phyloP scores from a whole-genome alignment of 371 early-diverging fungal genomes.

The Rhizopus delemar region DNA sequence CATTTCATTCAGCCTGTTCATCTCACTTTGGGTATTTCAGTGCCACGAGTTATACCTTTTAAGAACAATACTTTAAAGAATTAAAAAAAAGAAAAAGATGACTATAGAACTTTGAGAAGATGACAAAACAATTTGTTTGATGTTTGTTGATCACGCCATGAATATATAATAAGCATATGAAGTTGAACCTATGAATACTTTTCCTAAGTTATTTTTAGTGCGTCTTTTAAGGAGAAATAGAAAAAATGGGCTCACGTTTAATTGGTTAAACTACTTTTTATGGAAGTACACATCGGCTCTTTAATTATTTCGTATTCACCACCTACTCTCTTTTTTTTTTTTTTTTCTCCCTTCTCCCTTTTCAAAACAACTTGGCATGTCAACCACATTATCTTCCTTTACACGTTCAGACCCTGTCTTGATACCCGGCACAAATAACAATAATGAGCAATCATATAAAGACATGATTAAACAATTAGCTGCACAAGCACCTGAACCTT shows the following conservation, averaged over 20 bases:
- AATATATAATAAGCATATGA: too few species aligned
- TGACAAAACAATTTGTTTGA: too few species aligned
- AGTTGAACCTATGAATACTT: too few species aligned
- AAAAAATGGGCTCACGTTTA: neutral
- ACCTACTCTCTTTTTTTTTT: neutral
- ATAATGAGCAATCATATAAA: slow-evolving; percentile 39
- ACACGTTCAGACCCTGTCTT: slow-evolving; percentile 32
- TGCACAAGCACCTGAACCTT: slow-evolving; percentile 54
- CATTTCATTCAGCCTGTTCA: too few species aligned
- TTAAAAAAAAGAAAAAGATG: too few species aligned
- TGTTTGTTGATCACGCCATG: too few species aligned
- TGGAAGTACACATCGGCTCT: neutral
- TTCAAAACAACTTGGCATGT: slow-evolving; percentile 5
- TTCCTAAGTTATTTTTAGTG: too few species aligned
- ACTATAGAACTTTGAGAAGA: too few species aligned
- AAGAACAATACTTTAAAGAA: too few species aligned
- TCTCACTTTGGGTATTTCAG: too few species aligned
- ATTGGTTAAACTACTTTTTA: neutral
- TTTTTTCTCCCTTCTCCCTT: neutral
- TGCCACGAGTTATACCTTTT: too few species aligned
- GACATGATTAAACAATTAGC: slow-evolving; percentile 49
- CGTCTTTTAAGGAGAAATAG: too few species aligned
- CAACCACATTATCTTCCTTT: slow-evolving; percentile 32
- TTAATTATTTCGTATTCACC: neutral
- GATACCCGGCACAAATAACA: slow-evolving; percentile 24